Conservation (phyloP, 2,329 filamentous ascomycete species). For the Neonectria hederae region DNA sequence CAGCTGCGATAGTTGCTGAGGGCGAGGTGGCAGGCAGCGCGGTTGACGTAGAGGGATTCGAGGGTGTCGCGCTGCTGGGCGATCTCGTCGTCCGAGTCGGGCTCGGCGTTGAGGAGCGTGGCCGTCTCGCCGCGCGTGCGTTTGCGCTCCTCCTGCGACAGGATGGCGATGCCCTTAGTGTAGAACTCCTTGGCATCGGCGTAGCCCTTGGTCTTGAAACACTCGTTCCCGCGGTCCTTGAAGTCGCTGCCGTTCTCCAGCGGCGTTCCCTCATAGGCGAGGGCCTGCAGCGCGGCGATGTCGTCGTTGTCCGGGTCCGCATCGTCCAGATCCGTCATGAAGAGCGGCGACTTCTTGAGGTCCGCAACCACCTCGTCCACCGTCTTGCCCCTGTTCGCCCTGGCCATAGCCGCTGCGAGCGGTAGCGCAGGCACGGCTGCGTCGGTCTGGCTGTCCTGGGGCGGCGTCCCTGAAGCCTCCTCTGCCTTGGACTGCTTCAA, state of each 20-base stretch:
- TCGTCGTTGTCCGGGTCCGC: constrained; percentile 82
- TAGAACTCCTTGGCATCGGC: constrained; percentile 92
- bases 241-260: constrained; percentile 85
- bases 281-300: constrained; percentile 85
- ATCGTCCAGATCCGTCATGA: constrained; percentile 93
- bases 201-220: constrained; percentile 78
- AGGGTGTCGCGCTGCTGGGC: constrained; percentile 70
- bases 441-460: constrained; percentile 18
- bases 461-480: constrained; percentile 6
- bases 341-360: constrained; percentile 76
- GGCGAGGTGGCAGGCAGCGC: constrained; percentile 89
- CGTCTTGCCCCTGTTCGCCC: constrained; percentile 53
- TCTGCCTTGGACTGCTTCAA: constrained; percentile 37
- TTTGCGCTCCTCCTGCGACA: constrained; percentile 70
- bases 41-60: constrained; percentile 84
- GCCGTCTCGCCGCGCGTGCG: constrained; percentile 54
- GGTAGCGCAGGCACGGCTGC: constrained; percentile 56
- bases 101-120: constrained; percentile 36
- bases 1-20: constrained; percentile 88
- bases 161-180: constrained; percentile 80
- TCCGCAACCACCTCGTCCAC: constrained; percentile 66
- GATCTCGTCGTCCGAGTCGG: constrained; percentile 63
- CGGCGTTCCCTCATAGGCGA: constrained; percentile 92
- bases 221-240: constrained; percentile 92
- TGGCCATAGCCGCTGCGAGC: constrained; percentile 52